Base-by-base conservation (phyloP, 257 asterid species). In the Avicennia marina region DNA sequence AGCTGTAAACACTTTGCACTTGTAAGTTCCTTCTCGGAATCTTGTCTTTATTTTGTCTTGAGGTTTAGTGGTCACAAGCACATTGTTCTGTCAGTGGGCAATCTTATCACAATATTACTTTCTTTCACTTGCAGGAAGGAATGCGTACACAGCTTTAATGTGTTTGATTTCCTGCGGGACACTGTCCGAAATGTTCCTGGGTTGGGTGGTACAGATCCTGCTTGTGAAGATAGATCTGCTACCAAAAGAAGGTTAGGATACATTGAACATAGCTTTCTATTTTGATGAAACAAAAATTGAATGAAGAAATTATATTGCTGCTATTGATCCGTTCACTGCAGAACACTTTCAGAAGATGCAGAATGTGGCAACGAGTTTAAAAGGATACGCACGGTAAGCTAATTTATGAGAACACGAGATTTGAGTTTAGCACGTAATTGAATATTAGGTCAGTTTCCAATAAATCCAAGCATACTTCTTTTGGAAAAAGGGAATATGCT, bases 1-100 rank as follows among this genome's bases (percentile, higher is more conserved):
- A 74, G 84, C 96, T 39, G 76, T 87, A 51, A 86, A 76, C 58
- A 79, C 94, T 32, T 53, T 78, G 70, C 95, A 84, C 67, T 67
- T 87, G 96, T 87, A 68, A 79, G 96, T 61, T 66, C 58, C 58
- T 57, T n/a, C 17, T 21, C 7, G 16, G 34, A 18, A 29, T 62
- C 19, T 33, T 51, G 13, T 5, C 12, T 21, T 45, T 44, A 42
- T 40, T 43, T 22, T 5, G 8, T 33, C 22, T 11, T 42, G 40
- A 4, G 11, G 36, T n/a, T 19, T 6, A 18, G 27, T 52, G 58
- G 51, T 24, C 52, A 13, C 16, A 20, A 47, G 8, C 4, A 47
- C 33, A 38, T 55, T 47, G 50, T 21, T 36, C n/a, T n/a, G n/a
- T 38, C n/a, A 7, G 0, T 1, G 11, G 32, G 8, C 13, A 18